A percentile compares a stretch with the other conserved stretches of the same genome.
Evolutionary conservation across 1,284 basidiomycete species (phyloP).

Genomic region (Entoloma clypeatum): DNA sequence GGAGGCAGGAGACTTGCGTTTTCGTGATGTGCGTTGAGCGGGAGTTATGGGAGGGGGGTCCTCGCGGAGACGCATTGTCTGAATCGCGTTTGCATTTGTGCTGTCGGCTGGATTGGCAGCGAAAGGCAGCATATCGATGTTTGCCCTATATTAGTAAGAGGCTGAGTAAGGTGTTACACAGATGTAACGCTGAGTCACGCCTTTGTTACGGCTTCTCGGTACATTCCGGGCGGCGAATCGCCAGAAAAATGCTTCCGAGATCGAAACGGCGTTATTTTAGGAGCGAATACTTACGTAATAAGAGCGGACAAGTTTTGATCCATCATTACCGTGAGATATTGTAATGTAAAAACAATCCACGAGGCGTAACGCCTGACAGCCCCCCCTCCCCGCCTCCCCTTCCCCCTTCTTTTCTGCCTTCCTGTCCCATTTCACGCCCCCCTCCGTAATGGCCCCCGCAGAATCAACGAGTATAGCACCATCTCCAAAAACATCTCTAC

Average conservation of each 20-base stretch:
- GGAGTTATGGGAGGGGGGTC: slow-evolving; percentile 43
- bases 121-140: slow-evolving; percentile 38
- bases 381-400: background rate
- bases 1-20: slow-evolving; percentile 50
- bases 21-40: slow-evolving; percentile 36
- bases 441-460: slow-evolving; percentile 17
- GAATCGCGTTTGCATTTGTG: slow-evolving; percentile 24
- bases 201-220: too few species aligned
- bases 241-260: too few species aligned
- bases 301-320: background rate
- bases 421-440: slow-evolving; percentile 5
- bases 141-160: slow-evolving; percentile 41
- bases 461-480: slow-evolving; percentile 16
- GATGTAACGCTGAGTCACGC: slow-evolving; percentile 4
- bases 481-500: slow-evolving; percentile 25
- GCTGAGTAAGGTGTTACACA: slow-evolving; percentile 35
- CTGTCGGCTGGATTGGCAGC: slow-evolving; percentile 26
- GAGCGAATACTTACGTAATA: too few species aligned
- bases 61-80: slow-evolving; percentile 62
- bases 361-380: slow-evolving; percentile 6
- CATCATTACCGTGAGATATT: slow-evolving; percentile 13
- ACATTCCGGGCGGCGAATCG: too few species aligned
- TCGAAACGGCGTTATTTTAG: too few species aligned
- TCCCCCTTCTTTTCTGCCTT: slow-evolving; percentile 8
- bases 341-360: slow-evolving; percentile 4